phyloP scores from a whole-genome alignment of 106 monocot species.

The Allium cepa region DNA sequence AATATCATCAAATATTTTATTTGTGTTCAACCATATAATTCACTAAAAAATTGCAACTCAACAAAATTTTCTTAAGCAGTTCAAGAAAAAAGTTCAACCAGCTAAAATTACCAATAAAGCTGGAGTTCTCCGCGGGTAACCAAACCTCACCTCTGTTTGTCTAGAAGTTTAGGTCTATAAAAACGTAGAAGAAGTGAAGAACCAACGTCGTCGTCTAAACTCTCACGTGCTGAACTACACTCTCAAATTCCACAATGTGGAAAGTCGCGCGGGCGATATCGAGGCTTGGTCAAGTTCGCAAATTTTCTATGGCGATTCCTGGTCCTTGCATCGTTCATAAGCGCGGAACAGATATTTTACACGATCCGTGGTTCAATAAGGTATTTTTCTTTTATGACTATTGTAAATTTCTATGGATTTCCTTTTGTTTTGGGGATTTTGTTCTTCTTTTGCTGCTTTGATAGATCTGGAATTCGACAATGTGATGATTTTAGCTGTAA shows the following conservation, averaged over 20 bases:
- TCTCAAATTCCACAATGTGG: slow-evolving; percentile 37
- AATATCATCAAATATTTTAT: no score
- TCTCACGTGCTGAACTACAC: slow-evolving; percentile 25
- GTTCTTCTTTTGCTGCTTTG: background rate
- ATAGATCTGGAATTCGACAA: slow-evolving; percentile 4
- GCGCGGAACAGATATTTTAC: slow-evolving; percentile 95
- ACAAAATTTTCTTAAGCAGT: background rate
- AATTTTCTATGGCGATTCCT: slow-evolving; percentile 48
- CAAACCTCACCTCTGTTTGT: background rate
- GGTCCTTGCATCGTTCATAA: slow-evolving; percentile 95
- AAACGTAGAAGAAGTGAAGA: background rate
- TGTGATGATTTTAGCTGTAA: background rate
- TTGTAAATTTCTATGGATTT: background rate
- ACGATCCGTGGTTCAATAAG: slow-evolving; percentile 99
- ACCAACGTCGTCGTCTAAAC: slow-evolving; percentile 23
- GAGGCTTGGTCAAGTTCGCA: slow-evolving; percentile 42
- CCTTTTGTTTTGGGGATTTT: background rate
- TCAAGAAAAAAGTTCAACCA: no score
- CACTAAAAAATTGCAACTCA: background rate
- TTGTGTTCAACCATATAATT: no score
- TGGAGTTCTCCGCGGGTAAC: background rate
- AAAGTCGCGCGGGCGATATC: slow-evolving; percentile 34
- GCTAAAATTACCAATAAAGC: no score
- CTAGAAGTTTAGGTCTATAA: background rate
- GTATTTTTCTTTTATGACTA: slow-evolving; percentile 12